phyloP scores from a whole-genome alignment of 768 basidiomycete genomes.

The Lyophyllum semitale region DNA sequence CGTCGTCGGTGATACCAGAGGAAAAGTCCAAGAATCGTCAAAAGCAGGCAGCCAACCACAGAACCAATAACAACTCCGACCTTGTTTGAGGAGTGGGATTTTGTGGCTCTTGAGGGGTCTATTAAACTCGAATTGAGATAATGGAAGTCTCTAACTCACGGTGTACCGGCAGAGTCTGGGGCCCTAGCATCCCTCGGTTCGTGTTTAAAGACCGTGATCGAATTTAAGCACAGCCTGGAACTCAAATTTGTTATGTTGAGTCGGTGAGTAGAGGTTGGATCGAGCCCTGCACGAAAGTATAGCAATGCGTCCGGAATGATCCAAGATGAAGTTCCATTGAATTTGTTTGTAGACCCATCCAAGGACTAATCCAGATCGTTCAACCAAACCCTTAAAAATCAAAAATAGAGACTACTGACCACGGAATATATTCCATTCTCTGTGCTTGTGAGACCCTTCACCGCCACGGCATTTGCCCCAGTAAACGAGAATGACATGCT shows the following conservation, averaged over 20 bases:
- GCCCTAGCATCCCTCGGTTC: background rate
- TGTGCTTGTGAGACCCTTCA: slow-evolving; percentile 13
- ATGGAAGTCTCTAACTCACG: slow-evolving; percentile 4
- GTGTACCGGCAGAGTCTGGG: background rate
- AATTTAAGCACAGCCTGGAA: slow-evolving; percentile 17
- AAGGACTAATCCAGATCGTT: slow-evolving; percentile 9
- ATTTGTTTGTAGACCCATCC: slow-evolving; percentile 12
- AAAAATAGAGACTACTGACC: slow-evolving; percentile 5
- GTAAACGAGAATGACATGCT: slow-evolving; percentile 18
- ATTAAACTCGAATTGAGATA: background rate
- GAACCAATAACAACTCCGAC: slow-evolving; percentile 16
- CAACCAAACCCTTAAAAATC: background rate
- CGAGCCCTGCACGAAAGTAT: slow-evolving; percentile 18
- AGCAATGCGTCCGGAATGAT: slow-evolving; percentile 19
- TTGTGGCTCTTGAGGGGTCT: background rate
- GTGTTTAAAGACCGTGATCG: slow-evolving; percentile 17
- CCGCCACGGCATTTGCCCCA: slow-evolving; percentile 16
- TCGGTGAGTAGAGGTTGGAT: slow-evolving; percentile 12
- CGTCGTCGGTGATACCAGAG: slow-evolving; percentile 10
- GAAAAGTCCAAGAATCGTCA: slow-evolving; percentile 7
- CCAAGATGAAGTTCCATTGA: slow-evolving; percentile 17
- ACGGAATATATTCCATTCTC: slow-evolving; percentile 19
- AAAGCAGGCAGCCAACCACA: slow-evolving; percentile 3
- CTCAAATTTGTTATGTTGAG: slow-evolving; percentile 18
- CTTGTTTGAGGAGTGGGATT: slow-evolving; percentile 2